Evolutionary conservation across 2,329 filamentous ascomycete genomes (phyloP).

Genomic region (Whalleya microplaca): DNA sequence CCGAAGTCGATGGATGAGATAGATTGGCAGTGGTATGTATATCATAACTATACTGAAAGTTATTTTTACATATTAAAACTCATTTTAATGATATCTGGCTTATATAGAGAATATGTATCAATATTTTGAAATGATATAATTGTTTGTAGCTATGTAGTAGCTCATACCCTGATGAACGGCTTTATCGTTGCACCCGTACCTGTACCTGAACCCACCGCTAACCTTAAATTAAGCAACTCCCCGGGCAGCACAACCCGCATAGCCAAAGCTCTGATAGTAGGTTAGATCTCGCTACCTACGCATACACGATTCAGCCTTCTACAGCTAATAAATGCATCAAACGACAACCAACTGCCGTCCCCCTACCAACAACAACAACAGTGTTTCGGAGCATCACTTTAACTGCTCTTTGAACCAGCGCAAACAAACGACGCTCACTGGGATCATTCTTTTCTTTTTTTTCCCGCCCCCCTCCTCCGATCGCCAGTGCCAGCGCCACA

Average conservation of each 20-base stretch:
- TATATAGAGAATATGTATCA: background rate
- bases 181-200: background rate
- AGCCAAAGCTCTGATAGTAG: slow-evolving; percentile 3
- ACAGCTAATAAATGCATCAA: slow-evolving; percentile 6
- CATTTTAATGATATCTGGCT: too few species aligned
- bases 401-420: background rate
- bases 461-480: background rate
- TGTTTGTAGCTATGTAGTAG: background rate
- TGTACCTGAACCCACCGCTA: background rate
- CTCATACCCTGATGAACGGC: background rate
- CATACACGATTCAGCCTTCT: slow-evolving; percentile 6
- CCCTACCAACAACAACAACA: slow-evolving; percentile 1
- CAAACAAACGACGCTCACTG: background rate
- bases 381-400: slow-evolving; percentile 10
- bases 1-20: background rate
- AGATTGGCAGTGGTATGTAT: background rate
- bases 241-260: background rate
- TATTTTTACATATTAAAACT: too few species aligned
- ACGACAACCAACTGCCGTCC: background rate
- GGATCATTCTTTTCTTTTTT: background rate
- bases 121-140: background rate
- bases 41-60: background rate
- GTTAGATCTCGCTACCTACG: background rate
- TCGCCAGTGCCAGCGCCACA: background rate
- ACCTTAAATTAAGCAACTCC: background rate